Conservation (phyloP, 208 protist genomes). For the Leishmania turanica region DNA sequence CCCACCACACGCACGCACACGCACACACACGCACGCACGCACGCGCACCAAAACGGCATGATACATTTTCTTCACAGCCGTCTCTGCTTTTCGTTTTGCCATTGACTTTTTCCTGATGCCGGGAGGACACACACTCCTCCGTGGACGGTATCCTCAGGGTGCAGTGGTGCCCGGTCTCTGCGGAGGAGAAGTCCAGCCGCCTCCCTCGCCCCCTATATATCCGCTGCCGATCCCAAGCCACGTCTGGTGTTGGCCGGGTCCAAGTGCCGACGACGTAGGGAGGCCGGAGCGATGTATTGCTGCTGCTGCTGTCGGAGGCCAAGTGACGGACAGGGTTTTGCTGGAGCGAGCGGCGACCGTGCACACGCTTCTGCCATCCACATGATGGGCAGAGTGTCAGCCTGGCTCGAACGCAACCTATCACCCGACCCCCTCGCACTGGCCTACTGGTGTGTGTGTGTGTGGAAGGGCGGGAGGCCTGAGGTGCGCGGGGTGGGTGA, state of each 20-base stretch:
- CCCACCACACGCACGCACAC: no score
- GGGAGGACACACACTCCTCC: not conserved
- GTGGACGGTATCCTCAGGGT: not conserved
- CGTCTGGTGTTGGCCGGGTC: not conserved
- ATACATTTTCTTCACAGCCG: not conserved
- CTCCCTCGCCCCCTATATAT: no score
- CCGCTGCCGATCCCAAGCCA: conserved; percentile 52
- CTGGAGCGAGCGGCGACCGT: not conserved
- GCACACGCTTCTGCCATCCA: not conserved
- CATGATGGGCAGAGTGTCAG: not conserved
- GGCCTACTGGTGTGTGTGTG: not conserved
- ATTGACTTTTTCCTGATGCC: not conserved
- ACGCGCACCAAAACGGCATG: no score
- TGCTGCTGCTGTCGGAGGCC: not conserved
- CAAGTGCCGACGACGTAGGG: no score
- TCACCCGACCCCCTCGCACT: not conserved
- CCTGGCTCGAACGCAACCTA: not conserved
- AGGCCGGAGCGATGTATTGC: not conserved
- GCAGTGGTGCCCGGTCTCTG: not conserved
- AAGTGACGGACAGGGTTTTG: not conserved
- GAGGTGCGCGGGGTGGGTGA: not conserved
- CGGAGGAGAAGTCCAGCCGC: not conserved
- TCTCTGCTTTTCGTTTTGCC: not conserved
- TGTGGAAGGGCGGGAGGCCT: not conserved
- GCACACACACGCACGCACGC: no score